phyloP scores from a whole-genome alignment of 176 grass and related monocot genomes.

The Cymbopogon citratus region DNA sequence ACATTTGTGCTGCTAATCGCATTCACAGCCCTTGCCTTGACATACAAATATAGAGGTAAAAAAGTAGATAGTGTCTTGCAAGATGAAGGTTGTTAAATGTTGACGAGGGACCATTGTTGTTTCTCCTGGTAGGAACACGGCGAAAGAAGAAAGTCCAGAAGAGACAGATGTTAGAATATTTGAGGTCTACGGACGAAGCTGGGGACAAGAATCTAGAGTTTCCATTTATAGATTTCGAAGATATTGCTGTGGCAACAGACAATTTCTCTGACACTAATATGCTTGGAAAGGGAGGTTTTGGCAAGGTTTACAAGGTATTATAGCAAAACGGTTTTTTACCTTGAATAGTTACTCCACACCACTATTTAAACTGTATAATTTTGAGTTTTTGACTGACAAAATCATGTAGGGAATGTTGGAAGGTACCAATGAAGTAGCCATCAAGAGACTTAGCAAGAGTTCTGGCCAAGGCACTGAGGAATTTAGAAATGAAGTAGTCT shows the following conservation, averaged over 20 bases:
- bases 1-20: neutral
- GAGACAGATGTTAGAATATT: neutral
- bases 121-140: neutral
- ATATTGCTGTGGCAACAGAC: neutral
- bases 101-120: neutral
- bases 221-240: neutral
- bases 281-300: neutral
- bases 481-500: slow-evolving; percentile 19
- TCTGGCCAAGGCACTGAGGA: slow-evolving; percentile 23
- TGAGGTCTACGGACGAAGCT: neutral
- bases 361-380: too few species aligned
- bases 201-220: neutral
- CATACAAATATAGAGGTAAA: neutral
- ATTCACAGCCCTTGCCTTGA: neutral
- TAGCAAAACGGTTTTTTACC: neutral
- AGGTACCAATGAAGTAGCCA: slow-evolving; percentile 21
- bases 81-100: neutral
- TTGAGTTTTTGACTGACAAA: too few species aligned
- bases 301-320: slow-evolving; percentile 29
- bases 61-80: neutral
- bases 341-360: neutral
- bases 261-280: neutral
- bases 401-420: slow-evolving; percentile 12
- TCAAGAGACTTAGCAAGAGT: slow-evolving; percentile 17
- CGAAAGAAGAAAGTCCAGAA: neutral